These are phyloP conservation scores for Cercospora sp. DNA, from an alignment of 2,329 filamentous ascomycete species.

Conservation along the genomic window DNA sequence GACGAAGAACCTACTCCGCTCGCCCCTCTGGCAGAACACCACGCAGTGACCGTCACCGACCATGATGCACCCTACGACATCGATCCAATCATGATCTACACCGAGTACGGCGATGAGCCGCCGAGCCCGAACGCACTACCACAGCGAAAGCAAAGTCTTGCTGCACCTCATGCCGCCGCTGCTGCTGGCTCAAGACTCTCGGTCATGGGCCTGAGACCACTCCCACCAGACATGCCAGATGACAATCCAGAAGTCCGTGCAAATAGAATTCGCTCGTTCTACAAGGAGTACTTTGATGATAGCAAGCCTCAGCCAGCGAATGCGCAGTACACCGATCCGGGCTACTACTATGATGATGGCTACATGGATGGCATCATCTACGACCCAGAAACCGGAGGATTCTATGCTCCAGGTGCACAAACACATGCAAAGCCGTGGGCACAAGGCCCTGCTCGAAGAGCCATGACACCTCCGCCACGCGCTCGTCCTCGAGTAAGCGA, in stretches of 20 bases:
- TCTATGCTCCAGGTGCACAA: constrained; percentile 53
- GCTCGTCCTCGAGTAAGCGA: constrained; percentile 57
- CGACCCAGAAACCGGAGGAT: constrained; percentile 61
- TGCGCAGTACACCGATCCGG: constrained; percentile 46
- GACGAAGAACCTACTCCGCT: constrained; percentile 25
- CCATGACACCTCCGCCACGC: constrained; percentile 90
- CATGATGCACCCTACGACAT: constrained; percentile 32
- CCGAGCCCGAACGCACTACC: constrained; percentile 25
- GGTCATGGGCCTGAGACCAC: constrained; percentile 68
- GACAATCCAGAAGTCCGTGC: constrained; percentile 93
- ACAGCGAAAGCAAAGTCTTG: constrained; percentile 22
- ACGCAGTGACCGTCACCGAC: constrained; percentile 26
- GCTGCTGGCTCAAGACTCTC: constrained; percentile 48
- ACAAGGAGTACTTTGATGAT: constrained; percentile 99
- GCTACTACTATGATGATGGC: constrained; percentile 64
- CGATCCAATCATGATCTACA: constrained; percentile 31
- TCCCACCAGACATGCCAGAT: constrained; percentile 80
- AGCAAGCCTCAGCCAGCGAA: constrained; percentile 53
- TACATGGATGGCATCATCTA: constrained; percentile 63
- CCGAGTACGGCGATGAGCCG: constrained; percentile 27
- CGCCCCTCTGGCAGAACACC: constrained; percentile 15
- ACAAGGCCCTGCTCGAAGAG: constrained; percentile 80
- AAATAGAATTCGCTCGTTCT: constrained; percentile 96
- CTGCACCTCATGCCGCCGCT: constrained; percentile 13
- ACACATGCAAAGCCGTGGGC: constrained; percentile 64